Conservation (phyloP, 345 rosid genomes). For the Psidium guajava region DNA sequence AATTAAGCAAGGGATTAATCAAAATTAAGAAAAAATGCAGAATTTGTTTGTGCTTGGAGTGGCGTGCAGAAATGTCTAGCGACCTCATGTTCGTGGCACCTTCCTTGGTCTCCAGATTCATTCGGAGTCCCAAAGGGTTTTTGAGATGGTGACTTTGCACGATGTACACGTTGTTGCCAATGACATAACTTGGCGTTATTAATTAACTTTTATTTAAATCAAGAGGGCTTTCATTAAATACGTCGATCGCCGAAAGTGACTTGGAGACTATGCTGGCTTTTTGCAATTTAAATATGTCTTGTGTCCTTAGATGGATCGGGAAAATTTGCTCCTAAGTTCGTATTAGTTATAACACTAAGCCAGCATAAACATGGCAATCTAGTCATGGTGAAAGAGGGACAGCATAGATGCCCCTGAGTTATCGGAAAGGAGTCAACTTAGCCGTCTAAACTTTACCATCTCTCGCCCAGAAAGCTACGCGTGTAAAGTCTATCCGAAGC, state of each 20-base stretch:
- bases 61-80: background rate
- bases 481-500: background rate
- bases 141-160: background rate
- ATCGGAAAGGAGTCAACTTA: background rate
- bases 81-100: background rate
- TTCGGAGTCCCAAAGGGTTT: background rate
- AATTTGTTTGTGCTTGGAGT: background rate
- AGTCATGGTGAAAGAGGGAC: background rate
- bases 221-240: background rate
- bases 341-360: background rate
- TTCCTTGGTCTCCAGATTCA: background rate
- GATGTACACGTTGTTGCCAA: background rate
- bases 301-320: background rate
- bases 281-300: background rate
- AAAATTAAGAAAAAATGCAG: background rate
- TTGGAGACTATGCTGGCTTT: background rate
- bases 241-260: background rate
- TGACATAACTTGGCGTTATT: background rate
- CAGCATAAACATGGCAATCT: background rate
- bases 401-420: background rate
- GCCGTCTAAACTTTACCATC: background rate
- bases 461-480: background rate
- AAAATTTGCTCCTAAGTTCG: background rate
- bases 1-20: background rate
- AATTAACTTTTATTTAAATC: background rate